Conservation (phyloP, 805 yeast species). For the Hyphopichia homilentoma region DNA sequence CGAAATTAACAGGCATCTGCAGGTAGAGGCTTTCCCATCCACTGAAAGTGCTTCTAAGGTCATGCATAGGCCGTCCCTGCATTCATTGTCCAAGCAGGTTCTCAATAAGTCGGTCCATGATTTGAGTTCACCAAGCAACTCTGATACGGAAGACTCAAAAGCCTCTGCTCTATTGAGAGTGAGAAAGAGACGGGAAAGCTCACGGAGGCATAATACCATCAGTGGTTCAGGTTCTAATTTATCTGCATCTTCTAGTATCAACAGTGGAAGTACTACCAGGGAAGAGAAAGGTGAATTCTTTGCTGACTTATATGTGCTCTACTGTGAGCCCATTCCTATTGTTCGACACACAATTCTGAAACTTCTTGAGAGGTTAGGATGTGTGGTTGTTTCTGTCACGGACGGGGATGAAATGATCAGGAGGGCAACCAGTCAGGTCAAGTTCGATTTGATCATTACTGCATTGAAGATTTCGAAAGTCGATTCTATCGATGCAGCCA, state of each 20-base stretch:
- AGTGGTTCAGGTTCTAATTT: no score
- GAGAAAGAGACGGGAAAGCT: constrained; percentile 51
- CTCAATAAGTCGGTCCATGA: constrained; percentile 14
- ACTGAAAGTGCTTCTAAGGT: background rate
- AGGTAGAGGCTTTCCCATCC: constrained; percentile 1
- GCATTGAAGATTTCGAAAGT: constrained; percentile 66
- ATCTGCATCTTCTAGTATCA: no score
- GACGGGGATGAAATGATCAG: constrained; percentile 82
- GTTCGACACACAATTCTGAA: constrained; percentile 65
- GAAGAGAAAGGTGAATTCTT: no score
- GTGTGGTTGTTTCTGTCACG: constrained; percentile 72
- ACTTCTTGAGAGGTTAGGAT: constrained; percentile 65
- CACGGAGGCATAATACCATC: constrained; percentile 21
- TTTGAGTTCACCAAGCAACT: constrained; percentile 50
- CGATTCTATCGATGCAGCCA: constrained; percentile 72
- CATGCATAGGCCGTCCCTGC: constrained; percentile 16
- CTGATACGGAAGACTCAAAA: constrained; percentile 62
- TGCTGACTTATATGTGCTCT: constrained; percentile 73
- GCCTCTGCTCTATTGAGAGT: constrained; percentile 50
- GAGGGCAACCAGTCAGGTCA: constrained; percentile 76
- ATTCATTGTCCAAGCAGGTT: constrained; percentile 24
- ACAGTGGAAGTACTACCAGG: no score
- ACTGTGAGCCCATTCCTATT: constrained; percentile 86
- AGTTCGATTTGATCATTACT: constrained; percentile 78
- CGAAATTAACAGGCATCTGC: constrained; percentile 11